Base-by-base conservation (phyloP, 768 basidiomycete genomes). In the Psilocybe cyanescens region DNA sequence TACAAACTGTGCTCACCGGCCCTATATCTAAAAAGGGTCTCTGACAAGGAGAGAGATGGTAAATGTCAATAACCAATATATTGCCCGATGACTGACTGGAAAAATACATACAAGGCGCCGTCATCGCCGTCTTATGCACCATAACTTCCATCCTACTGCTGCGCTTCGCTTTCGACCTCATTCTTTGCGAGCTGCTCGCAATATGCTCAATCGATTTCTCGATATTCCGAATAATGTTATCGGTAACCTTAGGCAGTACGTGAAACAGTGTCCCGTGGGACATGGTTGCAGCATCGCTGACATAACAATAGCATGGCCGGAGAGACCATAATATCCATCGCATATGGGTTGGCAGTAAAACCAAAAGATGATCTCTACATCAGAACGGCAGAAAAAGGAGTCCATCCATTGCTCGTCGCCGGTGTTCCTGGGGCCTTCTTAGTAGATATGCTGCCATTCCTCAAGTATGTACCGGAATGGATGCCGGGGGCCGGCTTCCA, bases 401-500 rank as follows among this genome's bases (percentile, higher is more conserved):
- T 79, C 12, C 64, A 75, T 12, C 69, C 70, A 4, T 63, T 80
- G 33, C 67, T 68, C 9, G 64, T 68, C 24, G 79, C 80, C 2
- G 70, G 70, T 0, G 67, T 76, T 28, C 78, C 78, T 2, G 83
- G 80, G n/a, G 62, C 73, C 19, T 83, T 76, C 58, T 70, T 83
- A 3, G 81, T 86, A 2, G 83, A 85, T 55, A 49, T 66, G 2
- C 30, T 81, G 1, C 78, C 78, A 0, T 46, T 71, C 17, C 67
- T 80, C 45, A 76, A 76, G 65, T 70, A 83, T 61, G 66, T 89
- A 1, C 88, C 88, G 0, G 65, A 68, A 47, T 89, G 86, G 86
- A 68, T 84, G 39, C 88, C 88, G 0, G 88, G 87, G 8, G 82
- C 85, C 0, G 78, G 78, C 0, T 89, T 88, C 78, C 76, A 83